A percentile compares a stretch with the other conserved stretches of the same genome.
phyloP scores from a whole-genome alignment of 2,329 filamentous ascomycete species.

The Ophiostoma populinum region DNA sequence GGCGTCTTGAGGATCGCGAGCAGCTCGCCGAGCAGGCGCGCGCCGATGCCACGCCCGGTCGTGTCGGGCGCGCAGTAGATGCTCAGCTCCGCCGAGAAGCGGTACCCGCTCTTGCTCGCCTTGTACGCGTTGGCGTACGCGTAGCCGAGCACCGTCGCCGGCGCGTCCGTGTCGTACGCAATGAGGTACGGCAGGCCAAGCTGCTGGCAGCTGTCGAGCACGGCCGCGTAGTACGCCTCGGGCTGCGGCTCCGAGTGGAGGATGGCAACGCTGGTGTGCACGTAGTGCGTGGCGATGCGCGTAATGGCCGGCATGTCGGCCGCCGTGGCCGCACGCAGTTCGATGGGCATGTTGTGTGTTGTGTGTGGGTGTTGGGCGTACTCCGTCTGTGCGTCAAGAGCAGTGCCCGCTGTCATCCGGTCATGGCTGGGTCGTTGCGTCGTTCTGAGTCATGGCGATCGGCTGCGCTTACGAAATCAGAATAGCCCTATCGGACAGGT shows the following conservation, averaged over 20 bases:
- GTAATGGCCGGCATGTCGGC: constrained; percentile 4
- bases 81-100: constrained; percentile 3
- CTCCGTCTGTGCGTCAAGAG: no score
- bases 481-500: no score
- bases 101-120: constrained; percentile 1
- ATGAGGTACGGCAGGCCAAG: constrained; percentile 4
- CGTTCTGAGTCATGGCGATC: no score
- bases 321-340: constrained; percentile 3
- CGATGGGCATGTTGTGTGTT: background rate
- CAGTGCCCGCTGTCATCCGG: no score
- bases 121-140: no score
- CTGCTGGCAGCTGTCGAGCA: background rate
- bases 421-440: no score
- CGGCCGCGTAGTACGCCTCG: background rate
- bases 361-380: no score
- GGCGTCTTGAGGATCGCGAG: constrained; percentile 1
- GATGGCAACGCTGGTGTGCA: constrained; percentile 2
- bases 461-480: no score
- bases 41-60: constrained; percentile 4
- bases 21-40: constrained; percentile 1
- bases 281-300: constrained; percentile 5
- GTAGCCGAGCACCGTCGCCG: background rate
- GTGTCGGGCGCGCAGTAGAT: constrained; percentile 4
- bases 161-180: background rate
- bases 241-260: constrained; percentile 3